Evolutionary conservation across 768 basidiomycete species (phyloP).

Genomic region (Chalciporus sphaerocephalus): DNA sequence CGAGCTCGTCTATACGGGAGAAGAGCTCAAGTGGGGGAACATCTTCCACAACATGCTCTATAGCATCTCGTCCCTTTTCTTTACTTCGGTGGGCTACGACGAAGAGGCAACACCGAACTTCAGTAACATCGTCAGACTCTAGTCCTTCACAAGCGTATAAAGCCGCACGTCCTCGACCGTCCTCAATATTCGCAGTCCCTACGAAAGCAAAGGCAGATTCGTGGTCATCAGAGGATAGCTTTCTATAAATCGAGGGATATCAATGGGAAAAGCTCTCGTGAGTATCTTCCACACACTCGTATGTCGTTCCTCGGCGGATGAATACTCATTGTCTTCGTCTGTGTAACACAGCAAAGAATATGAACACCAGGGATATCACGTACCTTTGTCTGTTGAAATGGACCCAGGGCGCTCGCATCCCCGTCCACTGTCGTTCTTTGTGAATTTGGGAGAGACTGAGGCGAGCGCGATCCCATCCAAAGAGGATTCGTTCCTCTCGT

Average conservation of each 20-base stretch:
- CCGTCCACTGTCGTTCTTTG: conserved; percentile 42
- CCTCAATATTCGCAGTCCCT: conserved; percentile 15
- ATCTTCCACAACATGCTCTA: background rate
- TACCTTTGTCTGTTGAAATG: conserved; percentile 14
- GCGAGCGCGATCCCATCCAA: conserved; percentile 24
- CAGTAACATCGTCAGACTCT: conserved; percentile 4
- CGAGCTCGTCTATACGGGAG: conserved; percentile 4
- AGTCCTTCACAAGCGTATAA: conserved; percentile 2
- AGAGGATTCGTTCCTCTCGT: conserved; percentile 41
- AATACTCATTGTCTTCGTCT: background rate
- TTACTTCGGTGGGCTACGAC: conserved; percentile 5
- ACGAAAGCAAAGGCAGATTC: conserved; percentile 8
- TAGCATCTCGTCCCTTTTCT: conserved; percentile 6
- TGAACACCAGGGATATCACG: background rate
- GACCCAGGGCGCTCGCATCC: conserved; percentile 42
- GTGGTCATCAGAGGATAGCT: conserved; percentile 3
- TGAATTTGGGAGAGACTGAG: conserved; percentile 34
- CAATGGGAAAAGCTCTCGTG: conserved; percentile 9
- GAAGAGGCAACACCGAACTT: background rate
- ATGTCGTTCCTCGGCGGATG: background rate
- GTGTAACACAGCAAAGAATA: conserved; percentile 7
- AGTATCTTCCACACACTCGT: conserved; percentile 7
- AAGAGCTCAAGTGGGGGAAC: background rate
- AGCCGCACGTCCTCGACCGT: conserved; percentile 5
- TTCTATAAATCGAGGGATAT: conserved; percentile 2